These are phyloP conservation scores for Penicillium pancosmium DNA, from an alignment of 495 filamentous ascomycete genomes.

Conservation along the genomic window DNA sequence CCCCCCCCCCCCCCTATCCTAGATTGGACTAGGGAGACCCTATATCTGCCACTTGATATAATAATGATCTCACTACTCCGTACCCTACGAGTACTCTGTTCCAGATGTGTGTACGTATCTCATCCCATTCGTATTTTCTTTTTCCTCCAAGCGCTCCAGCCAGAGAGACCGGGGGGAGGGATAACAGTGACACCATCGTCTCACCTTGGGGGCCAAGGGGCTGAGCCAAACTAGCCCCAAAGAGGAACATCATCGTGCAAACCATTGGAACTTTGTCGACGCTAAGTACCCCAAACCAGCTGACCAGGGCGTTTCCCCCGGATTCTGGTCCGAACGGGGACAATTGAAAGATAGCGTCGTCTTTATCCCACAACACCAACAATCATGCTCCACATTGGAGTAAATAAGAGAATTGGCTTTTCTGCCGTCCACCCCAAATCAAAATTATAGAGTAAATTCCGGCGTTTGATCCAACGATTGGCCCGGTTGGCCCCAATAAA, in stretches of 20 bases:
- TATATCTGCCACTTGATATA: constrained; percentile 2
- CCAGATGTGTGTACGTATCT: background rate
- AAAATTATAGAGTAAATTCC: background rate
- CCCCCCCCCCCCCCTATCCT: background rate
- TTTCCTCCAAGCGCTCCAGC: background rate
- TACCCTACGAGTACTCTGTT: background rate
- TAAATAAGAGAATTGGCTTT: constrained; percentile 10
- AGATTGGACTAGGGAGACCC: background rate
- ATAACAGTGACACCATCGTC: constrained; percentile 4
- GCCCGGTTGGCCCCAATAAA: background rate
- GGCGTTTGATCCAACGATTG: background rate
- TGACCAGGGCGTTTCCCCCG: constrained; percentile 21
- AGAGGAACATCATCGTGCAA: background rate
- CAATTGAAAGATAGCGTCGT: constrained; percentile 1
- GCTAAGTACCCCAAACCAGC: constrained; percentile 5
- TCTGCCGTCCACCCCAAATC: background rate
- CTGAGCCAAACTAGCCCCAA: constrained; percentile 1
- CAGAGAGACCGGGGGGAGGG: background rate
- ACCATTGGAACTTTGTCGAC: background rate
- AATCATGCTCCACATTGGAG: background rate
- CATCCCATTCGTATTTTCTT: background rate
- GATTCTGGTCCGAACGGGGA: constrained; percentile 24
- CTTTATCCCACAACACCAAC: background rate
- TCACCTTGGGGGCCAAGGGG: constrained; percentile 1
- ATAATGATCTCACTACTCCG: constrained; percentile 1